phyloP scores from a whole-genome alignment of 2,329 filamentous ascomycete genomes.

The Fusarium pseudonygamai region DNA sequence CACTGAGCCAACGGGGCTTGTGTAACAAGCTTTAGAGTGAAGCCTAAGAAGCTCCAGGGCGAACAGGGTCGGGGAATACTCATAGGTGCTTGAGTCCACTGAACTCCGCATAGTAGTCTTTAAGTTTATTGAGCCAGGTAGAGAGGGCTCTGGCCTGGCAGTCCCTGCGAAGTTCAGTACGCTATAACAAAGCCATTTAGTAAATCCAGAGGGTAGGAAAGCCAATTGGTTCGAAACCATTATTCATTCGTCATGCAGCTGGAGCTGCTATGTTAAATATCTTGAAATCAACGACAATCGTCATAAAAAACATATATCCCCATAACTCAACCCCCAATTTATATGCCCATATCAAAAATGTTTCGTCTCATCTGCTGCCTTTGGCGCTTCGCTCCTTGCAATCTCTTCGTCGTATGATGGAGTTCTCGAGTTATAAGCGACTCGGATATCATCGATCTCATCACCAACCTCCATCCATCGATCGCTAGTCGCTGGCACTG shows the following conservation, averaged over 20 bases:
- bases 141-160: background rate
- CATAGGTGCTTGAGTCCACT: too few relatives aligned
- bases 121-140: background rate
- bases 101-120: background rate
- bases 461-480: slow-evolving; percentile 81
- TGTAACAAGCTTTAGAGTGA: rapidly evolving
- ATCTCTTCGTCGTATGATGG: slow-evolving; percentile 53
- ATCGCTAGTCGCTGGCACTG: slow-evolving; percentile 78
- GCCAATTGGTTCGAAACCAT: too few relatives aligned
- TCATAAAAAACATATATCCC: background rate
- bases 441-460: slow-evolving; percentile 63
- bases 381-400: slow-evolving; percentile 15
- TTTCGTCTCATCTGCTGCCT: slow-evolving; percentile 17
- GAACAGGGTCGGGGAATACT: background rate
- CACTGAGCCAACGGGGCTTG: slow-evolving; percentile 26
- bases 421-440: slow-evolving; percentile 56
- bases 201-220: background rate
- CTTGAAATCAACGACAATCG: background rate
- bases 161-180: background rate
- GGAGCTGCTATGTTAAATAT: background rate
- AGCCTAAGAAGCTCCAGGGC: background rate
- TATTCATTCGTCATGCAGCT: background rate
- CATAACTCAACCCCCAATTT: background rate
- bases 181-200: background rate
- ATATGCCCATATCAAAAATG: slow-evolving; percentile 11